phyloP scores from a whole-genome alignment of 163 green algal genomes.

The Prototheca wickerhamii region DNA sequence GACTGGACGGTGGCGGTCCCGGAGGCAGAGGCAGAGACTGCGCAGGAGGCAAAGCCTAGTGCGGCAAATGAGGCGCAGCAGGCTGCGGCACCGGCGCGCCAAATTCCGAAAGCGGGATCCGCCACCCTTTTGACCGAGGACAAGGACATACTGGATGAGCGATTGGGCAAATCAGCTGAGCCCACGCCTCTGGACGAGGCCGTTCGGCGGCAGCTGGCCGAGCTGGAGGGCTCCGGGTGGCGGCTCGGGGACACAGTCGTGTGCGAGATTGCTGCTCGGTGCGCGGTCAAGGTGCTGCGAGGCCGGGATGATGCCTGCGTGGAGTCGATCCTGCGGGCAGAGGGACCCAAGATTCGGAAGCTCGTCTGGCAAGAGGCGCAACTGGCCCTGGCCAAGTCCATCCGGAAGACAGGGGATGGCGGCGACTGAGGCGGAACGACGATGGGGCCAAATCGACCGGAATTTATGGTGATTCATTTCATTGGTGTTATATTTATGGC shows the following conservation, averaged over 20 bases:
- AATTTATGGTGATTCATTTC: too few species aligned
- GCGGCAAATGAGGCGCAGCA: background rate
- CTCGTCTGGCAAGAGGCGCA: background rate
- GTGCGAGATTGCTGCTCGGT: background rate
- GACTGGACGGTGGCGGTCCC: too few species aligned
- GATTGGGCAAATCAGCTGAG: too few species aligned
- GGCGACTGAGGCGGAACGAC: too few species aligned
- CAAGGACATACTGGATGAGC: too few species aligned
- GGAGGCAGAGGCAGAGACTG: background rate
- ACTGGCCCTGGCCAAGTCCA: background rate
- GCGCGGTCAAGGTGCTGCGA: background rate
- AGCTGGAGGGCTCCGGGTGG: background rate
- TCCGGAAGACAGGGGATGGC: too few species aligned
- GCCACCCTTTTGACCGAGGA: too few species aligned
- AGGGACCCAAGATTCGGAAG: background rate
- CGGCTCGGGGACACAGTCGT: background rate
- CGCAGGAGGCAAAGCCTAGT: background rate
- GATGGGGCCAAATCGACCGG: too few species aligned
- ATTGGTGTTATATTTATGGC: too few species aligned
- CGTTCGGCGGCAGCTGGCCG: background rate
- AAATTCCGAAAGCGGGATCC: background rate
- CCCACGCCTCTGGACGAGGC: too few species aligned
- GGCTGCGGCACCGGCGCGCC: too few species aligned
- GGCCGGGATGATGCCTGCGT: background rate
- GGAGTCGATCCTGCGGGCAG: background rate